A percentile compares a stretch with the other conserved stretches of the same genome.
Evolutionary conservation across 805 yeast genomes (phyloP).

Genomic region (Candida hungchunana): DNA sequence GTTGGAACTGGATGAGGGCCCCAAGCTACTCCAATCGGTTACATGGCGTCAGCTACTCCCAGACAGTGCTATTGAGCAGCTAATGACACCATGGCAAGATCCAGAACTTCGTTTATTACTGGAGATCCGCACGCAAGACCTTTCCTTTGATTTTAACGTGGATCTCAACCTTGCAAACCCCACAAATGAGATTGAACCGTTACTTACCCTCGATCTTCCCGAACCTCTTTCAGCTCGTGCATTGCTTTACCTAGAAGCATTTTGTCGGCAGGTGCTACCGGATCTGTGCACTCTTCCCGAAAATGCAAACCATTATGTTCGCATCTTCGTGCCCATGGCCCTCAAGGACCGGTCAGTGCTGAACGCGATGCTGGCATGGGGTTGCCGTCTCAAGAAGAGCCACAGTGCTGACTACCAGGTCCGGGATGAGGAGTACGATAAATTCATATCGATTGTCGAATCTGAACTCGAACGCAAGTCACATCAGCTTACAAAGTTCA

Average conservation of each 20-base stretch:
- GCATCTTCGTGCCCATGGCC: slow-evolving; percentile 44
- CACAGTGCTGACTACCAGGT: slow-evolving; percentile 10
- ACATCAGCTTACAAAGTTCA: slow-evolving; percentile 17
- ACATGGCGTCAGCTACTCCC: slow-evolving; percentile 7
- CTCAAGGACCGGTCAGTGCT: slow-evolving; percentile 38
- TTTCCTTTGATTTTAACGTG: no score
- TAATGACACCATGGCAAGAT: slow-evolving; percentile 12
- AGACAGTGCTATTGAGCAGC: slow-evolving; percentile 4
- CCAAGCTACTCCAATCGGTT: slow-evolving; percentile 3
- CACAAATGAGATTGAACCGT: slow-evolving; percentile 1
- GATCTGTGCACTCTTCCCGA: slow-evolving; percentile 38
- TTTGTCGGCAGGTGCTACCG: slow-evolving; percentile 39
- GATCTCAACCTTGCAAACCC: slow-evolving; percentile 22
- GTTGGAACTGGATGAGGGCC: slow-evolving; percentile 13
- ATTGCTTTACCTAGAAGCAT: slow-evolving; percentile 37
- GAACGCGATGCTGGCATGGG: slow-evolving; percentile 49
- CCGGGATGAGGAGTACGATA: slow-evolving; percentile 17
- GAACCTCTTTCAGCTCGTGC: slow-evolving; percentile 34
- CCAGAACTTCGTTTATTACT: slow-evolving; percentile 6
- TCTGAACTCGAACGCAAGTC: slow-evolving; percentile 23
- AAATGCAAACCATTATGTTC: slow-evolving; percentile 40
- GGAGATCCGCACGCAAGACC: slow-evolving; percentile 8
- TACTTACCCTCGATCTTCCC: slow-evolving; percentile 18
- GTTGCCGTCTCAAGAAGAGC: slow-evolving; percentile 30
- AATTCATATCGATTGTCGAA: slow-evolving; percentile 7